Evolutionary conservation across 1,139 yeast species (phyloP), one percentile per base, ranked within the genome.

Genomic region (Maudiozyma humilis): DNA sequence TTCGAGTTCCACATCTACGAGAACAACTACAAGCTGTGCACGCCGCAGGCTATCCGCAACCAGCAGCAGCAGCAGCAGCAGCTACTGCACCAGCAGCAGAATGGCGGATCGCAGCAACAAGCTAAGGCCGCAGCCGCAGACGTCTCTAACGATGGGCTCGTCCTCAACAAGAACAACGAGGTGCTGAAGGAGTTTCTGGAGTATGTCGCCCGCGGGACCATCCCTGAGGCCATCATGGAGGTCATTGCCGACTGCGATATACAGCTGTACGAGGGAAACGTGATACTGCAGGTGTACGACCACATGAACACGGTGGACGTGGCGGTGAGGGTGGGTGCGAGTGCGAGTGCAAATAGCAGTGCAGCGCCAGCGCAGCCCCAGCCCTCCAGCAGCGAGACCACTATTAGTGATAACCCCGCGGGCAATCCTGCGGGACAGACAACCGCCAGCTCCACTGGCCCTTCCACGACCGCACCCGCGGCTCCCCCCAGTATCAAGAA

Each of bases 151-250:
- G 84, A 79, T 56, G 94, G 93, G 42, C 81, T 85, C 39, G 78
- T 85, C 14, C 78, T 91, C 41, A 94, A 95, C 18, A 83, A 84
- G 57, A 75, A 75, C 54, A 83, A 86, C 46, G 84, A 88, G n/a
- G 75, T 85, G 64, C 76, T 86, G 45, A 83, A 82, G 57, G 82
- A 76, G 42, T 91, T 91, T 56, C 68, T 91, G 49, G 80, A 81
- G 50, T 85, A 80, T 59, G 84, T 89, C 8, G 79, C 89, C 15
- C 68, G 76, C 47, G 95, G 89, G 45, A 81, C 81, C 55, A 86
- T 91, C 14, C 96, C 96, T 0, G 83, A 87, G 36, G 89, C 93
- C 16, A 79, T 91, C 61, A 79, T 89, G 54, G 97, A 89, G 64
- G 84, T 89, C 16, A 72, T 89, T 45, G 79, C 86, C 55, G 97